Evolutionary conservation across 495 filamentous ascomycete genomes (phyloP), one percentile per base, ranked within the genome.

Genomic region (Penicillium manginii): DNA sequence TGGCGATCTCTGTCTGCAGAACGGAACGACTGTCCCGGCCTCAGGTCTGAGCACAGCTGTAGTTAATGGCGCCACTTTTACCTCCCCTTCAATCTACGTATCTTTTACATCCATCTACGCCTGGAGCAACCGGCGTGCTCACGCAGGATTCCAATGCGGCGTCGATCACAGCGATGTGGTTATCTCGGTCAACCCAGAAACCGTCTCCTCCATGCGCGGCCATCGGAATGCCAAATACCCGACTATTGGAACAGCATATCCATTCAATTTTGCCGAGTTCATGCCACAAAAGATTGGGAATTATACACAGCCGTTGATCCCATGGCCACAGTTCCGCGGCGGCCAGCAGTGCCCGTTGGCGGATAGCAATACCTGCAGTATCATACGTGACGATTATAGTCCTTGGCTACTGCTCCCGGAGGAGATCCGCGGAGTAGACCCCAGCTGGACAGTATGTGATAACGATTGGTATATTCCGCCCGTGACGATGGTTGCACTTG

Each of bases 61-160:
- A 35, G 52, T 67, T 3, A 49, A 62, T 51, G 67, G 62, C 4
- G 39, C 45, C 18, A 67, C 67, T 18, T 61, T 70, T 55, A 42
- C 59, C 8, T 70, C 67, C 3, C 67, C 67, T 0, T 65, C 50
- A 6, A 47, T 65, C 22, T 70, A 70, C 43, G 50, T 70, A 37
- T 70, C 67, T 15, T 67, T 70, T 50, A 67, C 67, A 17, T 47
- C 54, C 15, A 67, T 70, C 54, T 62, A 65, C 49, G 67, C 67
- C 14, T 57, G 60, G 45, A 65, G 64, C 43, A 70, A 67, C 51
- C 54, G 52, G 4, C 61, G 64, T 12, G 66, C 17, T 19, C 63
- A 62, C 53, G 37, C 47, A 2, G 64, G 64, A 40, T 26, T 35
- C 35, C 62, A 60, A 35, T 70, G 67, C 47, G 67, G 67, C 47